Evolutionary conservation across 306 rosid genomes (phyloP), one percentile per base, ranked within the genome.

Genomic region (Sicyos edulis): DNA sequence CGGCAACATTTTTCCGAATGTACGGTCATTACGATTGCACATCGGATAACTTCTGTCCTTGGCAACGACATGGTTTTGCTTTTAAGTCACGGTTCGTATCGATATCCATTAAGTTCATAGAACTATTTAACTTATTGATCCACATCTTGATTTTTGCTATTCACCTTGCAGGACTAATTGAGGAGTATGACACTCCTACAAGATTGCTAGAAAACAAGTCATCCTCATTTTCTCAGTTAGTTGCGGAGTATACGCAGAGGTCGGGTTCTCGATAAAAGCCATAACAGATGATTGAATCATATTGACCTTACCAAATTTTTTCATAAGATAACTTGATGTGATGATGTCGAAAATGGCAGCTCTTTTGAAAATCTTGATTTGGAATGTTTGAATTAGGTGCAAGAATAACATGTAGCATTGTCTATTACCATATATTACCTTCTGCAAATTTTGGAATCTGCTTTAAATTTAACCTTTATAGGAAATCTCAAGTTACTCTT

Each of bases 51-150:
- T 62, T 92, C 96, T 6, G 88, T 90, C 62, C 87, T 92, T 14
- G 80, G 78, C 60, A 86, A 92, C 66, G 92, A 90, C 82, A 88
- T 88, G 91, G 92, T 92, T 73, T 79, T 92, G 73, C 91, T 92
- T 74, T 96, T 92, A 57, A 80, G 55, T 85, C 86, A 90, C 19
- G 96, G 96, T 88, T 24, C 57, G 81, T 57, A 40, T 20, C 66
- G 13, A 15, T 6, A 20, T 22, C 3, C 60, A 21, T 15, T 66
- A 49, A 54, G 55, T 50, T 68, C 67, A 40, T 56, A 3, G 2
- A 34, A 7, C 4, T 15, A 24, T 24, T 3, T 64, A 11, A 26
- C 26, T 63, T 51, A 4, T 68, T 2, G 12, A 9, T 37, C 29
- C 24, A 11, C 73, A 75, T 13, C 69, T 59, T 76, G 32, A 78